phyloP scores from a whole-genome alignment of 495 filamentous ascomycete species.

The Rhizodiscina lignyota region DNA sequence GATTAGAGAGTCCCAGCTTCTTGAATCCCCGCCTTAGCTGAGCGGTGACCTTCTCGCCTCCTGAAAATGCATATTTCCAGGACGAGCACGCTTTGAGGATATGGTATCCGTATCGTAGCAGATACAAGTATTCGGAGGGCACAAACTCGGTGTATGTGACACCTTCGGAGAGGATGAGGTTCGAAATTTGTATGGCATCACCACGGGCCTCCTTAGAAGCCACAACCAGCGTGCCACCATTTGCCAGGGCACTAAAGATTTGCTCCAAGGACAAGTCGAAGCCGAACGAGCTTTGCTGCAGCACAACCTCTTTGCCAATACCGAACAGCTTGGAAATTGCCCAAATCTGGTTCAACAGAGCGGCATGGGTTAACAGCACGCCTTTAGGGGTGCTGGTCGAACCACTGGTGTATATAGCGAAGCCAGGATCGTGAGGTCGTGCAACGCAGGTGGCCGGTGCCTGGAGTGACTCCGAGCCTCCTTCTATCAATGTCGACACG shows the following conservation, averaged over 20 bases:
- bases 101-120: constrained; percentile 11
- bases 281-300: constrained; percentile 18
- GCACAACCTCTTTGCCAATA: constrained; percentile 11
- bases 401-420: no score
- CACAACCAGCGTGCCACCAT: constrained; percentile 15
- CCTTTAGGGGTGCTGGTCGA: constrained; percentile 22
- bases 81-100: constrained; percentile 4
- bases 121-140: constrained; percentile 18
- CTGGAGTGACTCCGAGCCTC: no score
- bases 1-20: background rate
- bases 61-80: constrained; percentile 1
- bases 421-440: no score
- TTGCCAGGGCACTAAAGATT: constrained; percentile 17
- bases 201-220: constrained; percentile 11
- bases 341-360: constrained; percentile 10
- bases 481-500: no score
- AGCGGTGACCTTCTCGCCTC: background rate
- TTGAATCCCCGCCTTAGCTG: background rate
- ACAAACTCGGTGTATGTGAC: constrained; percentile 18
- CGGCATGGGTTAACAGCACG: constrained; percentile 9
- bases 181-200: constrained; percentile 13
- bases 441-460: no score
- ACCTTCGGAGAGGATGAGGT: constrained; percentile 10
- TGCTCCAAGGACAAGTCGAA: constrained; percentile 22
- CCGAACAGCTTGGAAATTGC: constrained; percentile 12